Evolutionary conservation across 2,329 filamentous ascomycete species (phyloP), one percentile per base, ranked within the genome.

Genomic region (Claviceps sp.): DNA sequence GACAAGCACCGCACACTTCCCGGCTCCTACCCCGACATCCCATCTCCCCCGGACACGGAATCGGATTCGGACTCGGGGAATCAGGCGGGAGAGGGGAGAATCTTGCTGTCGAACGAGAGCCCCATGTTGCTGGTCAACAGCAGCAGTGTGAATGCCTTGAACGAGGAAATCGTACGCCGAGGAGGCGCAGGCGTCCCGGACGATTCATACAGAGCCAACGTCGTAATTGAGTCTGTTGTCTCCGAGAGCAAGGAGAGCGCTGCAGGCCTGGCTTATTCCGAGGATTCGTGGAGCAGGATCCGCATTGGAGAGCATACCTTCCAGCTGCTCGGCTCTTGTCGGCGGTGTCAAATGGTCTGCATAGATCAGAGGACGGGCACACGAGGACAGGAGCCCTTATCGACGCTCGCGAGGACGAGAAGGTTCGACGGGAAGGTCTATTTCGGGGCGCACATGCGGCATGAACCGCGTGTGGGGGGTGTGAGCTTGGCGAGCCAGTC

Each of bases 261-360:
- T 72, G 77, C 7, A 53, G 66, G 75, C 26, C 74, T 61, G 16
- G 65, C 88, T 0, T 97, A 93, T 64, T 75, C 77, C 0, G 91
- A 97, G 68, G 93, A 97, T 58, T 65, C 70, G 5, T 97, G 91
- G 91, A 72, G 71, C 13, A 73, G 68, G 16, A 61, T 95, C 42
- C 73, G 69, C 8, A 85, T 96, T 53, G 86, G 85, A 1, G 59
- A 65, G 2, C 75, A 83, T 54, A 66, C 69, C 9, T 86, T 88
- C 60, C 74, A 85, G 55, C 79, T 94, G 61, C 70, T 97, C 4
- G 91, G 90, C 0, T 79, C 86, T 3, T 98, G 93, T 62, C 79
- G 88, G 55, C 75, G 93, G 54, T 98, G 93, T 60, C 89, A 95
- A 65, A 97, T 98, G 90, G 85, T 98, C 9, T 96, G 91, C 63